Percentiles rank a stretch among this genome's conserved stretches.
phyloP scores from a whole-genome alignment of 257 asterid species.

The Ehretia macrophylla region DNA sequence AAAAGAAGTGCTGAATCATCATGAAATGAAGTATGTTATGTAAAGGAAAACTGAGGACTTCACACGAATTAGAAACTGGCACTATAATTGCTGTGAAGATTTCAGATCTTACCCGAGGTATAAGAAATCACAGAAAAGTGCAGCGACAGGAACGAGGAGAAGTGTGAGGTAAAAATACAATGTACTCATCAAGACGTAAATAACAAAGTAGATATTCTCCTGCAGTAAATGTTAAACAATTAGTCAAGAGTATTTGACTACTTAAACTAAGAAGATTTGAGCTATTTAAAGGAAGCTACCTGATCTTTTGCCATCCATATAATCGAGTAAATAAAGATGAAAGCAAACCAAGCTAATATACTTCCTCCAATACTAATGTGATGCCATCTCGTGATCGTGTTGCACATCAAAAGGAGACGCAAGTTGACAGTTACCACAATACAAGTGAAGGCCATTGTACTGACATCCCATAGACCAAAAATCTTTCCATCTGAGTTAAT shows the following conservation, averaged over 20 bases:
- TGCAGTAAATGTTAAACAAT: constrained; percentile 23
- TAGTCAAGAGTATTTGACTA: neutral
- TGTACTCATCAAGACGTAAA: constrained; percentile 90
- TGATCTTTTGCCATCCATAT: constrained; percentile 70
- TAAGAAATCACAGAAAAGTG: constrained; percentile 80
- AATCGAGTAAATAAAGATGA: constrained; percentile 85
- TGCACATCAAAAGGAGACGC: constrained; percentile 97
- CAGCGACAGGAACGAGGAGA: constrained; percentile 80
- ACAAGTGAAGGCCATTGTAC: constrained; percentile 95
- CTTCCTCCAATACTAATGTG: constrained; percentile 95
- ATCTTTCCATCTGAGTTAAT: constrained; percentile 83
- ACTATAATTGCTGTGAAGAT: too few relatives aligned
- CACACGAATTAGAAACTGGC: neutral
- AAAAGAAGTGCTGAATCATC: too few relatives aligned
- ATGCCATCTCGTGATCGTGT: constrained; percentile 96
- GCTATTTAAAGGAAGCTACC: constrained; percentile 31
- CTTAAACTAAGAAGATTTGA: neutral
- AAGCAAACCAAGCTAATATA: constrained; percentile 75
- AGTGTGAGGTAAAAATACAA: constrained; percentile 77
- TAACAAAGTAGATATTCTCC: constrained; percentile 85
- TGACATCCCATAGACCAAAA: constrained; percentile 97
- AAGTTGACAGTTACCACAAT: constrained; percentile 90
- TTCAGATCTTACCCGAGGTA: constrained; percentile 67
- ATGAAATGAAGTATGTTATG: too few relatives aligned
- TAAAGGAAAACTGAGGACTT: too few relatives aligned